phyloP scores from a whole-genome alignment of 2,329 filamentous ascomycete genomes.

The Cladosporium sp. region DNA sequence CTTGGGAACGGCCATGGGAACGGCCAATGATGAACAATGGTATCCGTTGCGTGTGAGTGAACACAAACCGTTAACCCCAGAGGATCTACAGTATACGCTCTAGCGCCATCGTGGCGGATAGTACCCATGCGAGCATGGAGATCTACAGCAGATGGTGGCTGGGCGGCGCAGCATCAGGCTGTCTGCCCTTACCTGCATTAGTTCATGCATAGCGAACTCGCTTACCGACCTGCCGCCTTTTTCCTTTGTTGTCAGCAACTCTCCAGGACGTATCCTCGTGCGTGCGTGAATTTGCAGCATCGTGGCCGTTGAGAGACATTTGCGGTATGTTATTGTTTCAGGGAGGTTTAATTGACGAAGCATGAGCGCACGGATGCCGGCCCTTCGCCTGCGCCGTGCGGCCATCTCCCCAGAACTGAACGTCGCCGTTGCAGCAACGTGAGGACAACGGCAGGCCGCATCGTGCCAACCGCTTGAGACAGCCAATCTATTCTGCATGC shows the following conservation, averaged over 20 bases:
- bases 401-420: neutral
- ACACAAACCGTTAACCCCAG: slow-evolving; percentile 7
- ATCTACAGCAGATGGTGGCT: slow-evolving; percentile 9
- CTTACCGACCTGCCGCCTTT: neutral
- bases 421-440: slow-evolving; percentile 4
- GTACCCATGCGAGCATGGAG: slow-evolving; percentile 8
- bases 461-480: neutral
- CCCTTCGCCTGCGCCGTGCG: neutral
- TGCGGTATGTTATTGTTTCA: neutral
- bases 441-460: slow-evolving; percentile 11
- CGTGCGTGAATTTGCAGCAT: neutral
- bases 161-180: neutral
- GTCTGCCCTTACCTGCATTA: slow-evolving; percentile 4
- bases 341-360: neutral
- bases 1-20: neutral
- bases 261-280: neutral
- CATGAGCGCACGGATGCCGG: neutral
- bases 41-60: neutral
- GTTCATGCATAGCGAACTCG: neutral
- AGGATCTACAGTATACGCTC: neutral
- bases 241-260: no score
- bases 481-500: slow-evolving; percentile 8
- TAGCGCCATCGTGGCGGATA: neutral
- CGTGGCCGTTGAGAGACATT: slow-evolving; percentile 6
- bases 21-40: neutral